These are phyloP conservation scores for Acacia melanoxylon DNA, from an alignment of 306 rosid species.

Conservation along the genomic window DNA sequence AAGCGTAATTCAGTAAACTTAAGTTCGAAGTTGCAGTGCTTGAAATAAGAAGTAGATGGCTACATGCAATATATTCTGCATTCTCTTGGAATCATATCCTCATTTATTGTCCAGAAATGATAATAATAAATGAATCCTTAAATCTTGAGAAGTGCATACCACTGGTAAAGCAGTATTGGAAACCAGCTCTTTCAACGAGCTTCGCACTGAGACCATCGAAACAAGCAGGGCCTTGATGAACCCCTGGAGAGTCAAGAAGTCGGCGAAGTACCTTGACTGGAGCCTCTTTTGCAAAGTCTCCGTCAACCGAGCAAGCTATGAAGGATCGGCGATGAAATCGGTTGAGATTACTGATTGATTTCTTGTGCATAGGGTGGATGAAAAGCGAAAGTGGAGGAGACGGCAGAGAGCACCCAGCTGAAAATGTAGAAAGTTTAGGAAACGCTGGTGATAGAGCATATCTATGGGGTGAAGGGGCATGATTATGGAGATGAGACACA, in stretches of 20 bases:
- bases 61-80: neutral
- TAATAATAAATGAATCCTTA: neutral
- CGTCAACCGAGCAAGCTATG: slow-evolving; percentile 34
- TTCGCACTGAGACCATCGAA: slow-evolving; percentile 89
- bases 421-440: neutral
- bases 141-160: slow-evolving; percentile 37
- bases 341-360: neutral
- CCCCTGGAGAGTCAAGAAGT: slow-evolving; percentile 56
- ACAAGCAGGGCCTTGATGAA: slow-evolving; percentile 85
- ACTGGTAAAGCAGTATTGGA: slow-evolving; percentile 73
- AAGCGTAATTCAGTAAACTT: neutral
- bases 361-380: neutral
- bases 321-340: neutral
- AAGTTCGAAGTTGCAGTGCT: neutral
- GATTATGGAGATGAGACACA: neutral
- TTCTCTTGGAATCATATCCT: neutral
- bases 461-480: neutral
- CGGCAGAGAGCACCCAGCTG: neutral
- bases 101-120: neutral
- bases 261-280: slow-evolving; percentile 63
- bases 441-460: neutral
- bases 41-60: neutral
- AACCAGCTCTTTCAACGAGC: slow-evolving; percentile 74
- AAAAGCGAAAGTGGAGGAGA: neutral
- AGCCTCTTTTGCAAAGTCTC: slow-evolving; percentile 21